phyloP scores from a whole-genome alignment of 129 eudicot species.

The Centrapalus pauciflorus region DNA sequence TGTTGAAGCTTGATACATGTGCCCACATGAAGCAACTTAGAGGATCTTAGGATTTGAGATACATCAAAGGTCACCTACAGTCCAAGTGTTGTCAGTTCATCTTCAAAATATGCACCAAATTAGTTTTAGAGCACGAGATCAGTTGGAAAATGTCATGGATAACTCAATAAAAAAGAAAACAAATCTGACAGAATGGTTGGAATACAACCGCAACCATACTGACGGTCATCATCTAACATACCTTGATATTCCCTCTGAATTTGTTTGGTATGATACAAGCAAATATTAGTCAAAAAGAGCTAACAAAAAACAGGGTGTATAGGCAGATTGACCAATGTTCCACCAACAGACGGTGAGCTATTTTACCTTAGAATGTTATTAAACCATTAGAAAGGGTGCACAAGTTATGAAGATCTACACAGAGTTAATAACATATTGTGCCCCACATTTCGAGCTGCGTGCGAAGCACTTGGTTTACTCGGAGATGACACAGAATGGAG shows the following conservation, averaged over 20 bases:
- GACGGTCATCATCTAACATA: neutral
- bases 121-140: neutral
- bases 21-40: neutral
- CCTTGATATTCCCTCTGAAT: neutral
- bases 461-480: neutral
- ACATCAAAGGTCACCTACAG: neutral
- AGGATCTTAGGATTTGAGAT: neutral
- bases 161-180: neutral
- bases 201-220: neutral
- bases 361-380: neutral
- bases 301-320: too few relatives aligned
- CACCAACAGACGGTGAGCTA: neutral
- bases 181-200: neutral
- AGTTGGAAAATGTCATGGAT: neutral
- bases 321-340: too few relatives aligned
- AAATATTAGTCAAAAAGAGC: neutral
- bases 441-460: neutral
- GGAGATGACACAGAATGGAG: neutral
- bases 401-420: neutral
- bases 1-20: neutral
- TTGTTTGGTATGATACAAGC: neutral
- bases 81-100: conserved; percentile 11
- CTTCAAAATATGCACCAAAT: conserved; percentile 6
- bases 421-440: neutral
- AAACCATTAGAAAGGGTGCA: neutral